Evolutionary conservation across 2,329 filamentous ascomycete species (phyloP).

Genomic region (Beauveria bassiana): DNA sequence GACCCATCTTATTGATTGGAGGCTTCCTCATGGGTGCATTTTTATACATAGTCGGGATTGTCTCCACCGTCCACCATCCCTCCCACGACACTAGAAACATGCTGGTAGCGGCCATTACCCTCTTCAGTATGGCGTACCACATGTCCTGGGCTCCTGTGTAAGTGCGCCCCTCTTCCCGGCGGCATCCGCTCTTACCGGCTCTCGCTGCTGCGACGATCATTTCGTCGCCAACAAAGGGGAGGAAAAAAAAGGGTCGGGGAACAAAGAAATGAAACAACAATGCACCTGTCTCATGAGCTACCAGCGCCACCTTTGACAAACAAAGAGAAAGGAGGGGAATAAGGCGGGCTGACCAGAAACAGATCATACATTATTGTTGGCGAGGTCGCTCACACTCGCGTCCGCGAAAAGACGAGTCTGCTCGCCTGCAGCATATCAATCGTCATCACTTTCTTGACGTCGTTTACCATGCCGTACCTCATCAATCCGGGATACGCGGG

Average conservation of each 20-base stretch:
- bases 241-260: too few species aligned
- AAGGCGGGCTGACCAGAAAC: neutral
- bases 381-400: slow-evolving; percentile 17
- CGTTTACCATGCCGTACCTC: slow-evolving; percentile 30
- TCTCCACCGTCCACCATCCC: slow-evolving; percentile 8
- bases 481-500: slow-evolving; percentile 26
- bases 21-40: slow-evolving; percentile 18
- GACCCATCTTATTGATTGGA: slow-evolving; percentile 18
- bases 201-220: neutral
- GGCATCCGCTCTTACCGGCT: neutral
- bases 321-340: neutral
- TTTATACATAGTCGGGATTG: slow-evolving; percentile 18
- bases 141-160: slow-evolving; percentile 22
- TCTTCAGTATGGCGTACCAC: slow-evolving; percentile 18
- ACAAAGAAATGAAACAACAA: neutral
- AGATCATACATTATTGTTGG: slow-evolving; percentile 22
- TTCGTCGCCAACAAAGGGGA: too few species aligned
- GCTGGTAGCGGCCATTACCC: slow-evolving; percentile 20
- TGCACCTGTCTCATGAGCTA: too few species aligned
- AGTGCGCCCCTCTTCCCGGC: slow-evolving; percentile 7
- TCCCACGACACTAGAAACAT: neutral
- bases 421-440: slow-evolving; percentile 22
- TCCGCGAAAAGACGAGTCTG: slow-evolving; percentile 25
- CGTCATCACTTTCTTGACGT: slow-evolving; percentile 23
- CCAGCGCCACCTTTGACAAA: too few species aligned